Conservation (phyloP, 768 basidiomycete genomes). For the Favolaschia claudopus region DNA sequence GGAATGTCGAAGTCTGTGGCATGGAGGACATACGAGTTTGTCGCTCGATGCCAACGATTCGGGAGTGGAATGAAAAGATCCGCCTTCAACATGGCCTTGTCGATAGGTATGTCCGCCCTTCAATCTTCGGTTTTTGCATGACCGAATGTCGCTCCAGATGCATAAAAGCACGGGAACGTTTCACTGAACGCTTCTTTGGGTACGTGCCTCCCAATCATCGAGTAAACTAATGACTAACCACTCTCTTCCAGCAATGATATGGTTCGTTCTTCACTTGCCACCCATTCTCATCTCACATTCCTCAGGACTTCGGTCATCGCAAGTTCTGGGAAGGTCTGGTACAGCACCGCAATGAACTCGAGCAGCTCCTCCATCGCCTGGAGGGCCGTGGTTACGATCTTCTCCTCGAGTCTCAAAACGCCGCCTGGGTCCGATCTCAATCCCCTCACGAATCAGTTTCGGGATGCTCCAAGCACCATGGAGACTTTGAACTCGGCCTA, state of each 20-base stretch:
- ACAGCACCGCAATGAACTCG: slow-evolving; percentile 37
- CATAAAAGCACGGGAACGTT: slow-evolving; percentile 43
- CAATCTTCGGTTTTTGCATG: background rate
- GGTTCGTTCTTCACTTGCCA: background rate
- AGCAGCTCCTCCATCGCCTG: slow-evolving; percentile 35
- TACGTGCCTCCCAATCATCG: slow-evolving; percentile 23
- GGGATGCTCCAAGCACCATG: slow-evolving; percentile 18
- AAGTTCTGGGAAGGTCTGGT: slow-evolving; percentile 42
- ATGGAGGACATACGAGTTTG: slow-evolving; percentile 34
- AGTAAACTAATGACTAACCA: background rate
- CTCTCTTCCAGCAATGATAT: slow-evolving; percentile 3
- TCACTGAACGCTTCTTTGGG: slow-evolving; percentile 49
- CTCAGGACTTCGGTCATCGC: slow-evolving; percentile 51
- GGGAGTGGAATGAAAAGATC: slow-evolving; percentile 39
- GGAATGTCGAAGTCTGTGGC: slow-evolving; percentile 28
- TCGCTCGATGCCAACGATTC: slow-evolving; percentile 34
- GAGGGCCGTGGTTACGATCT: slow-evolving; percentile 44
- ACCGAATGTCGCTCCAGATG: slow-evolving; percentile 34
- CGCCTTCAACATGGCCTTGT: slow-evolving; percentile 39
- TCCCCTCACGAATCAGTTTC: slow-evolving; percentile 19
- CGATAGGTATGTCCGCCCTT: slow-evolving; percentile 30
- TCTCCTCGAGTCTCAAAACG: slow-evolving; percentile 40
- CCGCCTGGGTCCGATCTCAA: slow-evolving; percentile 43
- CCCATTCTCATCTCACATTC: background rate
- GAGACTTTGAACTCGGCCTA: slow-evolving; percentile 33